These are phyloP conservation scores for Camillea tinctor DNA, from an alignment of 2,329 filamentous ascomycete species.

Conservation along the genomic window DNA sequence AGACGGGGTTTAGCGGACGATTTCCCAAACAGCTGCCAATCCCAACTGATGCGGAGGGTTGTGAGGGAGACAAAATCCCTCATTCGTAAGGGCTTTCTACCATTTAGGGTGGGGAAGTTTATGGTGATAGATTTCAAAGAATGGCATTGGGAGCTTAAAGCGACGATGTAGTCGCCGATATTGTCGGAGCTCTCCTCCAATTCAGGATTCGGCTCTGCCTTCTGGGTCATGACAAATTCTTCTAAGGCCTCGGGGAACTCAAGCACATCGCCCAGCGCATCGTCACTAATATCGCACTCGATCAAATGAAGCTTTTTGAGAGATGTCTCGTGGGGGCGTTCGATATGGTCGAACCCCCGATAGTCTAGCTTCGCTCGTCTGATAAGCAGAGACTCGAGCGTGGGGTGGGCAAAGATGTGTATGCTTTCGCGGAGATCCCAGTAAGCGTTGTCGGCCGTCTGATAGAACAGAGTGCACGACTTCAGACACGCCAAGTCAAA, in stretches of 20 bases:
- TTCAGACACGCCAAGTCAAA: slow-evolving; percentile 50
- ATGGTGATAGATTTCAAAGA: slow-evolving; percentile 46
- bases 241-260: slow-evolving; percentile 44
- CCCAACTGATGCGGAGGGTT: slow-evolving; percentile 44
- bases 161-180: slow-evolving; percentile 46
- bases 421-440: slow-evolving; percentile 53
- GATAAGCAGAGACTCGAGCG: slow-evolving; percentile 45
- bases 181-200: slow-evolving; percentile 48
- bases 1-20: slow-evolving; percentile 44
- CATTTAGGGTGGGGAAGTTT: slow-evolving; percentile 41
- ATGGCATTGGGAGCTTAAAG: slow-evolving; percentile 40
- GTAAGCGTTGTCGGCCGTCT: slow-evolving; percentile 42
- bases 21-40: slow-evolving; percentile 48
- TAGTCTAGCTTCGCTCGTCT: slow-evolving; percentile 45
- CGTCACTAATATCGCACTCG: slow-evolving; percentile 51
- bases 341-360: slow-evolving; percentile 46
- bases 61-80: slow-evolving; percentile 43
- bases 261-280: slow-evolving; percentile 39
- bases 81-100: slow-evolving; percentile 42
- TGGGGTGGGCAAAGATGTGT: slow-evolving; percentile 50
- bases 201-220: slow-evolving; percentile 37
- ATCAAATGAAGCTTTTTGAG: slow-evolving; percentile 44
- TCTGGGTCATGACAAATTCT: slow-evolving; percentile 49
- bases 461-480: slow-evolving; percentile 47
- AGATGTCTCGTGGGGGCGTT: slow-evolving; percentile 46